Conservation (phyloP, 164 flowering plant species). For the Santalum album region DNA sequence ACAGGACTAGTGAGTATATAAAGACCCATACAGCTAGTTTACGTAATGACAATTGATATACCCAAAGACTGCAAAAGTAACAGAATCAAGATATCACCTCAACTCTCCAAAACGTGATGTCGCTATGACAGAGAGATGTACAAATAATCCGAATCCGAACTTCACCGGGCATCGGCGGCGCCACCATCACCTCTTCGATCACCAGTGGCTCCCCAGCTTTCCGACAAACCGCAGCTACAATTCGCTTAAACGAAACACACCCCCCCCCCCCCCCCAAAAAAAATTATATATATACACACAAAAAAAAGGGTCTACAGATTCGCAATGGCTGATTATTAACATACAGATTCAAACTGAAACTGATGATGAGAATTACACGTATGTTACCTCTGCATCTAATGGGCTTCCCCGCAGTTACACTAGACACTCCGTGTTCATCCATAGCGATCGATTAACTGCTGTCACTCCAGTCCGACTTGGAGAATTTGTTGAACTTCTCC, state of each 20-base stretch:
- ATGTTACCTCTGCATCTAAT: not conserved
- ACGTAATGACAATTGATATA: not conserved
- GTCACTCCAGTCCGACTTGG: not conserved
- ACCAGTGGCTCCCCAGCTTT: constrained; percentile 44
- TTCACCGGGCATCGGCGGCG: constrained; percentile 46
- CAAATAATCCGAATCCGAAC: constrained; percentile 50
- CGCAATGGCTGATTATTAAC: not conserved
- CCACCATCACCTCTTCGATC: constrained; percentile 54
- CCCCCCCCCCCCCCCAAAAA: too few species aligned
- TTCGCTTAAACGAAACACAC: too few species aligned
- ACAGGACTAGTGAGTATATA: not conserved
- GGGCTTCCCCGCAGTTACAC: not conserved
- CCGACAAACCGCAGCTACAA: constrained; percentile 45
- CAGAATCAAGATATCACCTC: constrained; percentile 17
- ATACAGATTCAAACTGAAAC: too few species aligned
- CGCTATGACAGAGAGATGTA: constrained; percentile 56
- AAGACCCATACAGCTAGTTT: not conserved
- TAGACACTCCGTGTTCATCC: not conserved
- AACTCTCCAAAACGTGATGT: constrained; percentile 47
- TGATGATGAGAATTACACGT: too few species aligned
- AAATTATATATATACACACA: not conserved
- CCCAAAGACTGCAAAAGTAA: not conserved
- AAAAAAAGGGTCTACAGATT: not conserved
- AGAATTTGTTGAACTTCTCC: not conserved
- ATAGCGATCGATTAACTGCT: too few species aligned